Base-by-base conservation (phyloP, 805 yeast species). In the Saccharomycopsis malanga region DNA sequence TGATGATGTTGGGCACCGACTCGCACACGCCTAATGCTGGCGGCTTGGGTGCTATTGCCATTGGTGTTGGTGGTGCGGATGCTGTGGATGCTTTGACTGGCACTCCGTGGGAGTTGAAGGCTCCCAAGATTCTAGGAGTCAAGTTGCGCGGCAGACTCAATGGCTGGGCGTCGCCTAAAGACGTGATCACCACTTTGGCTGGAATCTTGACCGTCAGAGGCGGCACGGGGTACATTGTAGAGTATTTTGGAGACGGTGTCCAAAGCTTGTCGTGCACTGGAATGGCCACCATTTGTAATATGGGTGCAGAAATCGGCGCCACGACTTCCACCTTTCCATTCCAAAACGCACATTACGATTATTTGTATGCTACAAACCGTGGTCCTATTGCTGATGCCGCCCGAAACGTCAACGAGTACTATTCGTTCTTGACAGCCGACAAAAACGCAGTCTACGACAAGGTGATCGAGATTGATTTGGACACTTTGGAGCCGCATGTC, bases 291-390 rank as follows among this genome's bases (percentile, higher is more conserved):
- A 89, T 89, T 71, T 89, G 98, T 78, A 89, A 89, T 71, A 89
- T 89, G 98, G 98, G 98, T 76, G 98, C 98, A 57, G 98, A 89
- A 72, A 88, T 89, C 58, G 98, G 98, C 72, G 97, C 97, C 53
- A 89, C 98, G 54, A 89, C 98, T 49, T 89, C 97, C 41, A 87
- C 86, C 53, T 89, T 89, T 94, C 98, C 98, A 66, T 88, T 76
- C 86, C 88, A 87, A 75, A 77, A 81, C 62, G 83, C 91, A 56
- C 89, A 86, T 86, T 79, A 71, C 65, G 84, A 83, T 56, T 91
- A 89, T 73, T 77, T 91, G 66, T 68, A 76, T 54, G 93, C 94
- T 48, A 91, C 98, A 50, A 81, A 79, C 58, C 85, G 98, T 73
- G 75, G 77, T 48, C 77, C 84, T 60, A 86, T 91, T 61, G 89